Conservation (phyloP, 2,329 filamentous ascomycete genomes). For the Colletotrichum sublineola region DNA sequence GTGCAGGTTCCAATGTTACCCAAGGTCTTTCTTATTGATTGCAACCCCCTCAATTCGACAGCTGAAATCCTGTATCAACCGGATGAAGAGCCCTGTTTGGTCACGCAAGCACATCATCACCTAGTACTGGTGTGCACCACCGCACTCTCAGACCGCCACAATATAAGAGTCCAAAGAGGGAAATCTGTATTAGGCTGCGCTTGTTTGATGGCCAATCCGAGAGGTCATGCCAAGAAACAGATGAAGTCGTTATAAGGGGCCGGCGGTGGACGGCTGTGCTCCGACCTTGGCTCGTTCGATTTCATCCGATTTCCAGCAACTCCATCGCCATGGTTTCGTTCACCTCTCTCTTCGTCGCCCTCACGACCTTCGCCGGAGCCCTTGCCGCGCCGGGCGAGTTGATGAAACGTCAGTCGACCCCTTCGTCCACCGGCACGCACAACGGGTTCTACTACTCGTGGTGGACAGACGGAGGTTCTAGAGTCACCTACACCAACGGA, state of each 20-base stretch:
- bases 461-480: constrained; percentile 61
- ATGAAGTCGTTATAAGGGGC: neutral
- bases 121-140: neutral
- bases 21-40: neutral
- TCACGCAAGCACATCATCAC: neutral
- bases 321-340: constrained; percentile 26
- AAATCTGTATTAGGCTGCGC: neutral
- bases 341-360: constrained; percentile 9
- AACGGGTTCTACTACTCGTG: constrained; percentile 64
- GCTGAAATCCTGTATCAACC: neutral
- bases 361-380: constrained; percentile 6
- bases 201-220: neutral
- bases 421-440: constrained; percentile 52
- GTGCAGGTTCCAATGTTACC: neutral
- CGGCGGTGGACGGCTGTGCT: neutral
- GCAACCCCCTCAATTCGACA: too few relatives aligned
- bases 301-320: neutral
- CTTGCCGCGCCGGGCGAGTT: constrained; percentile 24
- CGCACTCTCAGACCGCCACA: neutral
- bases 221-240: neutral
- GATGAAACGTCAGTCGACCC: constrained; percentile 45
- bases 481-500: constrained; percentile 59
- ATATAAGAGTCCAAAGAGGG: neutral
- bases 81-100: neutral
- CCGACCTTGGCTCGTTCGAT: neutral